Conservation (phyloP, 1,139 yeast genomes). For the Magnusiomyces suaveolens region DNA sequence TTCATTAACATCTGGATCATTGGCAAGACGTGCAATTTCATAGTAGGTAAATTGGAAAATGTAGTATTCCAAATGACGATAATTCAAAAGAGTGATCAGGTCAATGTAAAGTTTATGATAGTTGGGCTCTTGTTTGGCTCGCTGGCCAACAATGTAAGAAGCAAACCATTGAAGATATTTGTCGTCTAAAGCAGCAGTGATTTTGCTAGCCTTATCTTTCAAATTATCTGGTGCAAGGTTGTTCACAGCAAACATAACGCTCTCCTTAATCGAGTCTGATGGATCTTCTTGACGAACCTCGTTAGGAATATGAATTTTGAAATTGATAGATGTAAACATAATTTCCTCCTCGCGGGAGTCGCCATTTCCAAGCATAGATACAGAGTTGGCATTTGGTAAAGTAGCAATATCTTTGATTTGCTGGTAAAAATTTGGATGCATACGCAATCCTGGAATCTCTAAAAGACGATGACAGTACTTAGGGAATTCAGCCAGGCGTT, state of each 20-base stretch:
- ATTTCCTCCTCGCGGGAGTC: slow-evolving; percentile 12
- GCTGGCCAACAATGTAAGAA: slow-evolving; percentile 66
- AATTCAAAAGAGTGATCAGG: slow-evolving; percentile 48
- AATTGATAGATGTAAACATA: slow-evolving; percentile 32
- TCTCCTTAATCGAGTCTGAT: slow-evolving; percentile 56
- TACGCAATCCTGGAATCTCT: slow-evolving; percentile 66
- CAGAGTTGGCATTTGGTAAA: slow-evolving; percentile 28
- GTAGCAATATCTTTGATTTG: slow-evolving; percentile 51
- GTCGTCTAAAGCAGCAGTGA: slow-evolving; percentile 48
- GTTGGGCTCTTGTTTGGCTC: slow-evolving; percentile 92
- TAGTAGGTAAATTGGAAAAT: slow-evolving; percentile 53
- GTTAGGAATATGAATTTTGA: slow-evolving; percentile 30
- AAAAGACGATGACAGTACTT: slow-evolving; percentile 75
- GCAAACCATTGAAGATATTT: slow-evolving; percentile 75
- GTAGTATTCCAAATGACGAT: slow-evolving; percentile 47
- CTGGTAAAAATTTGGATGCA: slow-evolving; percentile 76
- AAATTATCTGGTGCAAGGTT: slow-evolving; percentile 73
- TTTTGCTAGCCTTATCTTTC: slow-evolving; percentile 50
- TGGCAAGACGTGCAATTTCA: slow-evolving; percentile 45
- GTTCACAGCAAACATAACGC: slow-evolving; percentile 72
- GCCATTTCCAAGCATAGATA: slow-evolving; percentile 30
- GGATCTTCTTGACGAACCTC: slow-evolving; percentile 57
- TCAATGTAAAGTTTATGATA: slow-evolving; percentile 68
- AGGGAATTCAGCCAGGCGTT: slow-evolving; percentile 76
- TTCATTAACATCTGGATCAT: slow-evolving; percentile 47